These are phyloP conservation scores for Russula griseocarnosa DNA, from an alignment of 768 basidiomycete species.

Conservation along the genomic window DNA sequence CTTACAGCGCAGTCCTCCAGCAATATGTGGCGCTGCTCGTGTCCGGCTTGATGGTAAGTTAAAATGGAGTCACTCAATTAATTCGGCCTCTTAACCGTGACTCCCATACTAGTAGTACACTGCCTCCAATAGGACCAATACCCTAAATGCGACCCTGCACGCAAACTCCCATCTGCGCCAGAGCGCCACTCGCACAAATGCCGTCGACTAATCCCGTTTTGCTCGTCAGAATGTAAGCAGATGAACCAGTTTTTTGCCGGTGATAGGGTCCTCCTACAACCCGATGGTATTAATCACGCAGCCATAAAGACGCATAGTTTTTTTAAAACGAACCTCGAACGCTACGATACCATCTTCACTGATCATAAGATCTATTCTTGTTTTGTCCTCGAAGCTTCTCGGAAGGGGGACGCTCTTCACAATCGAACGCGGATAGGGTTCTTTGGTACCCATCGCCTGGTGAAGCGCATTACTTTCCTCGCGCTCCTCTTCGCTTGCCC, in stretches of 20 bases:
- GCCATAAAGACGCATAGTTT: conserved; percentile 5
- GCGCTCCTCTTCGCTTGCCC: conserved; percentile 18
- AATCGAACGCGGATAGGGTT: conserved; percentile 10
- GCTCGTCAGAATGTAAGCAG: conserved; percentile 22
- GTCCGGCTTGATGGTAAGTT: neutral
- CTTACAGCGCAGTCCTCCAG: too few relatives aligned
- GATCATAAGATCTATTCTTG: conserved; percentile 18
- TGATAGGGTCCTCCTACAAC: neutral
- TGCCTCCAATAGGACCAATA: neutral
- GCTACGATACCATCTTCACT: conserved; percentile 25
- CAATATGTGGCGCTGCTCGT: neutral
- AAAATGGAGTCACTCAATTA: neutral
- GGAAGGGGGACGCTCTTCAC: conserved; percentile 20
- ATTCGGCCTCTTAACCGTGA: neutral
- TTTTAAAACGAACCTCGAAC: conserved; percentile 21
- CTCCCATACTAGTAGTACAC: neutral
- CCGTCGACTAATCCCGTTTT: neutral
- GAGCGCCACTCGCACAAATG: conserved; percentile 14
- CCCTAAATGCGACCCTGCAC: neutral
- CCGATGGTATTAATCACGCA: conserved; percentile 15
- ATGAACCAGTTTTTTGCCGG: neutral
- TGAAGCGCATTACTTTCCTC: conserved; percentile 14
- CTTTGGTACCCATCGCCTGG: neutral
- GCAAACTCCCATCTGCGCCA: neutral
- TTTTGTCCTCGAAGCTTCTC: neutral